Evolutionary conservation across 345 rosid species (phyloP).

Genomic region (Turnera subulata): DNA sequence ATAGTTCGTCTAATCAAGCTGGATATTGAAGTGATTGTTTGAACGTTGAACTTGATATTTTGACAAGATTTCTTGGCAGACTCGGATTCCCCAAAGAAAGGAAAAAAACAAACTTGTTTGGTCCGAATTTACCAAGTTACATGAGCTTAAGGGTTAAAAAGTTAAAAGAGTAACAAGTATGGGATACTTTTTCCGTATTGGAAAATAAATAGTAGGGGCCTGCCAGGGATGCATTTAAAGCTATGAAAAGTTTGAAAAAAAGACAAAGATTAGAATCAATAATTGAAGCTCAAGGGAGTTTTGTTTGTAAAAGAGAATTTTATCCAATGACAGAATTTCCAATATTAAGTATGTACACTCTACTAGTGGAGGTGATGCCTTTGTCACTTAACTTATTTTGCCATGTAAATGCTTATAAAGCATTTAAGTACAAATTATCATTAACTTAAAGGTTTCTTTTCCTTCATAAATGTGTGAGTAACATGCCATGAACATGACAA

Average conservation of each 20-base stretch:
- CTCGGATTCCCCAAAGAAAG: too few relatives aligned
- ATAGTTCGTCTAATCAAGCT: too few relatives aligned
- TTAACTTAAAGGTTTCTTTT: neutral
- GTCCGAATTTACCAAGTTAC: too few relatives aligned
- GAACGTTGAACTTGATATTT: too few relatives aligned
- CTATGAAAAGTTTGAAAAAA: neutral
- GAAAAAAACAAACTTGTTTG: too few relatives aligned
- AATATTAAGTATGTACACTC: neutral
- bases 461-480: neutral
- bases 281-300: constrained; percentile 12
- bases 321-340: constrained; percentile 14
- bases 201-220: neutral
- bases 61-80: too few relatives aligned
- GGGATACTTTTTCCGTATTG: neutral
- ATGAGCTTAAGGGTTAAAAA: too few relatives aligned
- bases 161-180: too few relatives aligned
- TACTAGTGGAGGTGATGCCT: constrained; percentile 12
- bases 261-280: constrained; percentile 5
- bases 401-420: constrained; percentile 3
- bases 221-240: neutral
- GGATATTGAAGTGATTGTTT: too few relatives aligned
- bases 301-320: neutral
- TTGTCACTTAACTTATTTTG: constrained; percentile 14
- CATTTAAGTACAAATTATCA: neutral
- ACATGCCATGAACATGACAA: neutral